phyloP scores from a whole-genome alignment of 2,329 filamentous ascomycete genomes.

The Monosporascus sp. region DNA sequence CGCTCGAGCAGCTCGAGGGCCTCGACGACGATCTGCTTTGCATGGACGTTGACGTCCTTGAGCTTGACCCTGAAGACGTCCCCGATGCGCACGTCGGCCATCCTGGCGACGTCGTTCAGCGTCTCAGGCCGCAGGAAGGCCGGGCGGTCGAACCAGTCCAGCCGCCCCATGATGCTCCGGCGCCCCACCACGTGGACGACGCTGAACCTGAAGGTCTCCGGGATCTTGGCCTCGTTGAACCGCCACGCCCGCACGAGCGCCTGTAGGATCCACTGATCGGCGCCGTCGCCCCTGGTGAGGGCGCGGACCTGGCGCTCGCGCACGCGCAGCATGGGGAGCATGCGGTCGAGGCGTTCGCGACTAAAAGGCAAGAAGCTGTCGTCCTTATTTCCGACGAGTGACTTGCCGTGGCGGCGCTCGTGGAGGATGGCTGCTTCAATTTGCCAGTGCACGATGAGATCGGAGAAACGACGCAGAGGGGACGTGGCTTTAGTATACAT shows the following conservation, averaged over 20 bases:
- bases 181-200: constrained; percentile 33
- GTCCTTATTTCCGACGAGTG: constrained; percentile 27
- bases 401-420: constrained; percentile 31
- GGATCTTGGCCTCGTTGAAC: constrained; percentile 42
- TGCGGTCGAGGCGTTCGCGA: constrained; percentile 32
- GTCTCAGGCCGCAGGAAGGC: constrained; percentile 35
- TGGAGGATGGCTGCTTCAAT: constrained; percentile 52
- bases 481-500: constrained; percentile 61
- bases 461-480: constrained; percentile 59
- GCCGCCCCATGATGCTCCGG: constrained; percentile 31
- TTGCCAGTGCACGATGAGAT: constrained; percentile 62
- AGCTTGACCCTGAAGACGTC: constrained; percentile 54
- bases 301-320: constrained; percentile 46
- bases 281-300: constrained; percentile 38
- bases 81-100: constrained; percentile 40
- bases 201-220: constrained; percentile 43
- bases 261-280: constrained; percentile 51
- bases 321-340: constrained; percentile 45
- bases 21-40: constrained; percentile 40
- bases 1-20: constrained; percentile 29
- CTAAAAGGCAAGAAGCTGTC: constrained; percentile 41
- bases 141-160: constrained; percentile 45
- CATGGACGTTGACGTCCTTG: constrained; percentile 46
- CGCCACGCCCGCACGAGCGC: constrained; percentile 56
- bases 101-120: constrained; percentile 31